Evolutionary conservation across 2,329 filamentous ascomycete species (phyloP), one percentile per base, ranked within the genome.

Genomic region (Exophiala mesophila): DNA sequence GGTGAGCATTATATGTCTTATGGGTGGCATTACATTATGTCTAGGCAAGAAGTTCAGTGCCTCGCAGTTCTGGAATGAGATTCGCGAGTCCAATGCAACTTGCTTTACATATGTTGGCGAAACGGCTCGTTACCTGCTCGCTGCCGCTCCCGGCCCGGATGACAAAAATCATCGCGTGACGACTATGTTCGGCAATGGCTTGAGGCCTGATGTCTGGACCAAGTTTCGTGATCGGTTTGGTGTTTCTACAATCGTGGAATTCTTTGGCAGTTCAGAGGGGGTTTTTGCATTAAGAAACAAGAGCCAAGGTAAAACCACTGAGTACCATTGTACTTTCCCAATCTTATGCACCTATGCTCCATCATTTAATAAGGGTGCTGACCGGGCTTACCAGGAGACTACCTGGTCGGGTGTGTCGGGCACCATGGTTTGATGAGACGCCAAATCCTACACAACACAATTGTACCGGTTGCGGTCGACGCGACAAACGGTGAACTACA

Each of bases 71-170:
- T 88, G 84, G 84, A 62, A 65, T 19, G 84, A 88, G 49, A 69
- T 88, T 17, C 75, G 80, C 35, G 81, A 81, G 45, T 81, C 78
- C 0, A 63, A 73, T 9, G 77, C 83, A 1, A 88, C 83, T 0
- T 75, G 77, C 56, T 84, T 88, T 53, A 76, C 83, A 10, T 88
- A 88, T 57, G 84, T 89, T 3, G 85, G 85, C 55, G 85, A 88
- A 60, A 85, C 82, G 0, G 76, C 83, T 6, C 75, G 85, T 0
- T 89, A 88, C 53, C 71, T 89, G 1, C 71, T 88, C 9, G 79
- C 29, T 12, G 60, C 64, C 0, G 63, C 68, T 1, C 60, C 66
- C 0, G 63, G 63, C 0, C 62, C 63, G 0, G 69, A 67, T 24
- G 70, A 72, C 49, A 54, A 54, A 9, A 55, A 59, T 13, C 70